Evolutionary conservation across 495 filamentous ascomycete genomes (phyloP).

Genomic region (Aeminium ludgeri): DNA sequence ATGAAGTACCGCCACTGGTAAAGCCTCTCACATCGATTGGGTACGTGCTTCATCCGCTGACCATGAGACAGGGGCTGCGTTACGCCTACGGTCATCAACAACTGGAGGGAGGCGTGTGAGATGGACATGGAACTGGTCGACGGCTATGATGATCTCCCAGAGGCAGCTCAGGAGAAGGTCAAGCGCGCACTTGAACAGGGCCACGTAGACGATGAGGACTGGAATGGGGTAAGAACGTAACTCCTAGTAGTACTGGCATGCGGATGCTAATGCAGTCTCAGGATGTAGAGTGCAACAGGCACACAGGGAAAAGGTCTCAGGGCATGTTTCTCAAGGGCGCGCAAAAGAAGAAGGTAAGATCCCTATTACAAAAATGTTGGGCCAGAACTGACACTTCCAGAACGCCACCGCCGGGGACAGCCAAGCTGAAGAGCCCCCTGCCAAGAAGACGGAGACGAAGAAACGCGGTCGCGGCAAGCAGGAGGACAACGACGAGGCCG

Average conservation of each 20-base stretch:
- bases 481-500: slow-evolving; percentile 21
- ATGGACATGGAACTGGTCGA: slow-evolving; percentile 64
- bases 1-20: slow-evolving; percentile 73
- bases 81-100: slow-evolving; percentile 44
- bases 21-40: slow-evolving; percentile 10
- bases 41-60: not conserved
- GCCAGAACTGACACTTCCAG: slow-evolving; percentile 8
- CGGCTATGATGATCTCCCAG: slow-evolving; percentile 54
- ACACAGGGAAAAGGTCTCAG: not conserved
- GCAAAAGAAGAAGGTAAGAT: slow-evolving; percentile 27
- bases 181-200: slow-evolving; percentile 44
- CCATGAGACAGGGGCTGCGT: slow-evolving; percentile 51
- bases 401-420: slow-evolving; percentile 24
- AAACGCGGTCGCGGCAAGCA: slow-evolving; percentile 30
- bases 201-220: slow-evolving; percentile 61
- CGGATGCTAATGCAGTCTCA: too few relatives aligned
- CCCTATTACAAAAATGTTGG: not conserved
- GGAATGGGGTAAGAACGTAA: slow-evolving; percentile 48
- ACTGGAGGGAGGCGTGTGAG: slow-evolving; percentile 39
- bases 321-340: slow-evolving; percentile 13
- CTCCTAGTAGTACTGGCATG: too few relatives aligned
- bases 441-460: slow-evolving; percentile 22
- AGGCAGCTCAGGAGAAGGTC: slow-evolving; percentile 46
- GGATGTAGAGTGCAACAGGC: slow-evolving; percentile 52
- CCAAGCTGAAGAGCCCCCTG: slow-evolving; percentile 16